Evolutionary conservation across 805 yeast genomes (phyloP), one percentile per base, ranked within the genome.

Genomic region (Kluyveromyces aestuarii): DNA sequence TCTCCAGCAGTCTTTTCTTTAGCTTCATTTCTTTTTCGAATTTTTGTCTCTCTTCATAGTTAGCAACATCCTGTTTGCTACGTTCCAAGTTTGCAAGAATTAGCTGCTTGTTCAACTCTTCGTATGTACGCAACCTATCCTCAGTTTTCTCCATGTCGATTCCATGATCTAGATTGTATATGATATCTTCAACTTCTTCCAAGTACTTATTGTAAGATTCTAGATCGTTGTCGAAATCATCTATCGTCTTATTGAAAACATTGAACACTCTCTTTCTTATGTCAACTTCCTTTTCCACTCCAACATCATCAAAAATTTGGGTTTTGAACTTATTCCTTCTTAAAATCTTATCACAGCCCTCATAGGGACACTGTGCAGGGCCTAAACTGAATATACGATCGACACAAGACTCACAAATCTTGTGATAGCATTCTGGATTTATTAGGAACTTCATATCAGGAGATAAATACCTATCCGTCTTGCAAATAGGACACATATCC

Each of bases 401-500:
- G 40, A 91, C 98, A 69, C 99, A 93, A 1, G 95, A 81, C 57
- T 85, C 97, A 70, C 99, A 93, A 66, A 93, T 91, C 72, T 88
- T 91, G 64, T 93, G 99, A 63, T 93, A 93, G 69, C 99, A 93
- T 66, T 93, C 99, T 0, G 98, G 96, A 59, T 93, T 93, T 54
- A 93, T 89, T 48, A 91, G 77, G 62, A 93, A 91, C 55, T 77
- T 81, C 83, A 93, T 85, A 57, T 90, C 88, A 25, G 98, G 98
- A 41, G 96, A 87, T 52, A 93, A 74, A 66, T 93, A 93, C 64
- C 90, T 73, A 68, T 91, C 96, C 43, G 97, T 88, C 69, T 91
- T 88, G 74, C 99, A 93, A 60, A 93, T 88, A 30, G 98, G 98
- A 73, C 99, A 93, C 81, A 90, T 84, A 66, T 87, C 96, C 72